Conservation (phyloP, 441 rosid species). For the Pelargonium myrrhifolium region DNA sequence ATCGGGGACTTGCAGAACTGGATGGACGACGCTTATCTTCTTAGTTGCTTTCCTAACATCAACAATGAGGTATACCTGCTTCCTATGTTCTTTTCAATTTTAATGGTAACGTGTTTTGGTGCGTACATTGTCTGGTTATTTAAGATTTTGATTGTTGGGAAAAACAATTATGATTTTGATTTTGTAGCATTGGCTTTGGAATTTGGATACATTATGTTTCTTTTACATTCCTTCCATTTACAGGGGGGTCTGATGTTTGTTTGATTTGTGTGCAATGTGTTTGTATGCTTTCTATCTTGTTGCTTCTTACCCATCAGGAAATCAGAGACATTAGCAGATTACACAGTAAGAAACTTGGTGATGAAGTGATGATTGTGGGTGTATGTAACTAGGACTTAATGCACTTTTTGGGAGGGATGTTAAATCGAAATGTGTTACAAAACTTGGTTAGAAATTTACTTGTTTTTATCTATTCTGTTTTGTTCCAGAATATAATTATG, state of each 20-base stretch:
- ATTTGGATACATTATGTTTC: background rate
- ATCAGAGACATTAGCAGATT: too few relatives aligned
- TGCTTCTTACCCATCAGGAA: too few relatives aligned
- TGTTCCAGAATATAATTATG: background rate
- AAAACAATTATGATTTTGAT: background rate
- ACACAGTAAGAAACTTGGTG: too few relatives aligned
- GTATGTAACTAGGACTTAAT: too few relatives aligned
- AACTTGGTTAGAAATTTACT: too few relatives aligned
- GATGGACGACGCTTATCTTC: constrained; percentile 81
- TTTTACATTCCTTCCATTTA: too few relatives aligned
- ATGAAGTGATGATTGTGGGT: background rate
- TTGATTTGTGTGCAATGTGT: too few relatives aligned
- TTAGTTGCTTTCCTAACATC: constrained; percentile 37
- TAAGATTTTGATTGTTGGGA: background rate
- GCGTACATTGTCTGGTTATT: background rate
- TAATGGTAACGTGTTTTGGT: background rate
- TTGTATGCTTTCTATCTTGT: too few relatives aligned
- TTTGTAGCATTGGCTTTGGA: background rate
- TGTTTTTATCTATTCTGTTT: background rate
- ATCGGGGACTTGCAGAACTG: constrained; percentile 85
- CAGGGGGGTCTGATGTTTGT: too few relatives aligned
- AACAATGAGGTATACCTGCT: constrained; percentile 40
- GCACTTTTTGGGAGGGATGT: too few relatives aligned
- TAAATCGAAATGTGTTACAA: too few relatives aligned
- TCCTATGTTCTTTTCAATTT: background rate